Base-by-base conservation (phyloP, 345 rosid species). In the Fremontodendron californicum region DNA sequence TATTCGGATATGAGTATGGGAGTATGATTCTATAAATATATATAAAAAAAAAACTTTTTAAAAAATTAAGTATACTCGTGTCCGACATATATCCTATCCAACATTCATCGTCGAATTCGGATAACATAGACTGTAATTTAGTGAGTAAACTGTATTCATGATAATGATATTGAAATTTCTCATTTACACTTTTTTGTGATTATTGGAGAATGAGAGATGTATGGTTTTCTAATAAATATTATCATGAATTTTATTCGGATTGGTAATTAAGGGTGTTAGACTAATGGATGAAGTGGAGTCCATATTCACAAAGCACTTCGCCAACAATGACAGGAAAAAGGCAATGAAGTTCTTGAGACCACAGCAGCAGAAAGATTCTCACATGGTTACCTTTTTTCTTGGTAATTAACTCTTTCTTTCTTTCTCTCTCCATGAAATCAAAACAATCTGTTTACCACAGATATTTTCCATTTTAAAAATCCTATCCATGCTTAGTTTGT, bases 261-360 rank as follows among this genome's bases (percentile, higher is more conserved):
- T 75, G 73, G 65, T 60, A 82, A 70, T 70, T 16, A 67, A 96
- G 98, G 91, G 88, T 78, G 95, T 94, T 8, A 89, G 91, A 81
- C 86, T 92, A 33, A 96, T 92, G 97, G 99, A 96, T 70, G 99
- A 96, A 84, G 98, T 94, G 93, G 99, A 96, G 87, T 89, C 93
- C 88, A 82, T 90, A 75, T 94, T 96, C 89, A 94, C 98, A 86
- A 88, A 89, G 93, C 93, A 92, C 91, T 94, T 96, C 84, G 90
- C 97, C 78, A 94, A 79, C 88, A 90, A 89, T 86, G 98, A 96
- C 88, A 90, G 99, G 75, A 96, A 94, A 84, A 96, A 84, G 81
- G 95, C 99, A 15, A 96, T 96, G 99, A 94, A 96, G 74, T 96
- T 91, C 88, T 82, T 96, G 80, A 91, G 83, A 83, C 98, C 99